phyloP scores from a whole-genome alignment of 345 rosid species.

The Cardamine resedifolia region DNA sequence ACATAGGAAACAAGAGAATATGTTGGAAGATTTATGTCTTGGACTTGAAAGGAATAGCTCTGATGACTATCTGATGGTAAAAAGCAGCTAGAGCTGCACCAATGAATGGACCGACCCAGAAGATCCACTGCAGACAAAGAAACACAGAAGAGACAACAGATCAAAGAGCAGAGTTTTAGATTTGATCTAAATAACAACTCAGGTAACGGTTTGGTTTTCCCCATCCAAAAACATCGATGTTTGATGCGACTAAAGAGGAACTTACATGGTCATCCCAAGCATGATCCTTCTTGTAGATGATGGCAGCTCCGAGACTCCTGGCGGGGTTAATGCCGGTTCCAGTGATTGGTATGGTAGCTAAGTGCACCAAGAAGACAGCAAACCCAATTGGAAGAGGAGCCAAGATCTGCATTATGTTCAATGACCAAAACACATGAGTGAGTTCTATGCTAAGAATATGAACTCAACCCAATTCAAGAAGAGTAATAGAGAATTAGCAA shows the following conservation, averaged over 20 bases:
- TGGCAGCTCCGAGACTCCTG: constrained; percentile 75
- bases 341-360: constrained; percentile 71
- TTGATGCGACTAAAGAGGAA: not conserved
- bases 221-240: not conserved
- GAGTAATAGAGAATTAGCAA: not conserved
- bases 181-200: not conserved
- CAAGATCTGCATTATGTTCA: constrained; percentile 44
- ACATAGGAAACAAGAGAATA: constrained; percentile 4
- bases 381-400: constrained; percentile 80
- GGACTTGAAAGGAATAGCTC: constrained; percentile 72
- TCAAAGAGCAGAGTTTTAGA: not conserved
- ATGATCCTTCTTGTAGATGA: constrained; percentile 49
- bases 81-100: constrained; percentile 78
- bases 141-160: not conserved
- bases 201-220: not conserved
- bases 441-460: not conserved
- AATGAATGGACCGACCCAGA: constrained; percentile 78
- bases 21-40: constrained; percentile 38
- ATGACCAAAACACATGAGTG: not conserved
- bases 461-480: not conserved
- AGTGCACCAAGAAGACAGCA: constrained; percentile 70
- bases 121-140: constrained; percentile 52
- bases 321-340: constrained; percentile 78
- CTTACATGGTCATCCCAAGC: constrained; percentile 67
- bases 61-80: constrained; percentile 68